Percentiles rank a stretch among this genome's conserved stretches.
These are phyloP conservation scores for Sherardia arvensis DNA, from an alignment of 257 asterid genomes.

Conservation along the genomic window DNA sequence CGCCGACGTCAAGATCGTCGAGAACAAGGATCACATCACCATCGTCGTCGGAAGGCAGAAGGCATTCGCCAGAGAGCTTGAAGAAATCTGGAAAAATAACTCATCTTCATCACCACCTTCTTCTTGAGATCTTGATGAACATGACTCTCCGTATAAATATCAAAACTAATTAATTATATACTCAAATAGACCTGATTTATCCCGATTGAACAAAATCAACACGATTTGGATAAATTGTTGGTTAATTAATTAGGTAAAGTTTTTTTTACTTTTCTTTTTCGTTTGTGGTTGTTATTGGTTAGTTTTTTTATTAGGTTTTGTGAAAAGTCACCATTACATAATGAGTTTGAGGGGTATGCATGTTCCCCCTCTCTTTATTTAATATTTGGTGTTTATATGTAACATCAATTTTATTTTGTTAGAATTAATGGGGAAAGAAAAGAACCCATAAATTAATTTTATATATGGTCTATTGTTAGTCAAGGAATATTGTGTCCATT, in stretches of 20 bases:
- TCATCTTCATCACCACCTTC: no score
- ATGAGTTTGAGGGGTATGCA: background rate
- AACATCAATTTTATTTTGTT: background rate
- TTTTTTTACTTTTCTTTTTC: background rate
- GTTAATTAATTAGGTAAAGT: background rate
- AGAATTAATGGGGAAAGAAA: background rate
- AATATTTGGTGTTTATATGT: background rate
- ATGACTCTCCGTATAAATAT: background rate
- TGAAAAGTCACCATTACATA: background rate
- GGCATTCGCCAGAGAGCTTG: constrained; percentile 84
- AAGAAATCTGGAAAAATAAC: constrained; percentile 52
- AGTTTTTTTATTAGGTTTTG: background rate
- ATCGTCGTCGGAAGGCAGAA: constrained; percentile 81
- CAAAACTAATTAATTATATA: background rate
- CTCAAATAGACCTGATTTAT: background rate
- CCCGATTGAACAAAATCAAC: background rate
- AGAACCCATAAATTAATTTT: background rate
- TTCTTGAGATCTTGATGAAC: no score
- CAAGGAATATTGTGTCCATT: background rate
- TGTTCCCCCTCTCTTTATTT: background rate
- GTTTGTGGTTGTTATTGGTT: background rate
- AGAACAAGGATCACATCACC: constrained; percentile 76
- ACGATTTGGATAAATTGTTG: constrained; percentile 2
- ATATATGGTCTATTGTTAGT: background rate
- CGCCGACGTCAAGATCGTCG: constrained; percentile 54